Evolutionary conservation across 768 basidiomycete genomes (phyloP).

Genomic region (Lactarius quietus): DNA sequence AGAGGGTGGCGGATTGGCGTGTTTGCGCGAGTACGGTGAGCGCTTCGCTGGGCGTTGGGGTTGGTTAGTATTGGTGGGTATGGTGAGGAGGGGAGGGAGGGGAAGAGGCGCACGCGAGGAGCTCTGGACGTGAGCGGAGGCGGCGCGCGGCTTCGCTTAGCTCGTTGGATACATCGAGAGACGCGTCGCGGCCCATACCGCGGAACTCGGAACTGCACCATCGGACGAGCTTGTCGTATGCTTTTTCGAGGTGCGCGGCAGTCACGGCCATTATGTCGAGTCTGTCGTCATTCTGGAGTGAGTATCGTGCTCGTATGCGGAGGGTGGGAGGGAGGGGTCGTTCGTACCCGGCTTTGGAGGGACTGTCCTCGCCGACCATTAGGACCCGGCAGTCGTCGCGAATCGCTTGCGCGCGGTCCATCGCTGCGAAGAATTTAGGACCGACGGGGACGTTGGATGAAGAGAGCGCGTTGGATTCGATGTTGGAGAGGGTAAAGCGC

Average conservation of each 20-base stretch:
- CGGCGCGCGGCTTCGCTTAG: constrained; percentile 73
- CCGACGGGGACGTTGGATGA: constrained; percentile 79
- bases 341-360: constrained; percentile 71
- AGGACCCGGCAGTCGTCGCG: too few relatives aligned
- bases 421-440: constrained; percentile 70
- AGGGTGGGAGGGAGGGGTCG: background rate
- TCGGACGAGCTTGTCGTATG: constrained; percentile 83
- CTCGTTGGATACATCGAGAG: constrained; percentile 59
- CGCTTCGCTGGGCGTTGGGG: constrained; percentile 53
- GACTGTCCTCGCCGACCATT: too few relatives aligned
- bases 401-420: too few relatives aligned
- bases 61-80: background rate
- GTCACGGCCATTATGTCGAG: too few relatives aligned
- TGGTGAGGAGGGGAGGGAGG: background rate
- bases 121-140: constrained; percentile 71
- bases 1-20: too few relatives aligned
- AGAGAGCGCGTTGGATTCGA: constrained; percentile 69
- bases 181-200: constrained; percentile 67
- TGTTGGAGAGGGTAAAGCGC: constrained; percentile 79
- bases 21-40: constrained; percentile 70
- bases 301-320: background rate
- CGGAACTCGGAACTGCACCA: constrained; percentile 86
- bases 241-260: too few relatives aligned
- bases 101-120: too few relatives aligned
- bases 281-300: constrained; percentile 45